A percentile compares a stretch with the other conserved stretches of the same genome.
Conservation (phyloP, 176 grass and related monocot species). For the Puya raimondii region DNA sequence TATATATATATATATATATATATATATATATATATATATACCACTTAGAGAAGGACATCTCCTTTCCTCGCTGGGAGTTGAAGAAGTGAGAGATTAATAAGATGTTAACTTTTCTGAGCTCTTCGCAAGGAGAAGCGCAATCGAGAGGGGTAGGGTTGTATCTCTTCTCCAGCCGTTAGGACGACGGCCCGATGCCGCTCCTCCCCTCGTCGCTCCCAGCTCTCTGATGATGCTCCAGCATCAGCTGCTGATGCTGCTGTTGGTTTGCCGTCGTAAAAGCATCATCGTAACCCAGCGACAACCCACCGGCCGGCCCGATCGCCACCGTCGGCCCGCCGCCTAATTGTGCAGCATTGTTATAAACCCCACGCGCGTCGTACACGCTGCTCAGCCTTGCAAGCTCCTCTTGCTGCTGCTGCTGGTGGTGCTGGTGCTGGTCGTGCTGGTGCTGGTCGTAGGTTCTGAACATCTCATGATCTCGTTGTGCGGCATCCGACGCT, state of each 20-base stretch:
- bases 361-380: slow-evolving; percentile 1
- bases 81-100: background rate
- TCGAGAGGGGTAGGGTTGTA: background rate
- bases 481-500: slow-evolving; percentile 17
- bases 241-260: slow-evolving; percentile 1
- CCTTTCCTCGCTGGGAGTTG: too few species aligned
- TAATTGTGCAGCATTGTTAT: background rate
- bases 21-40: too few species aligned
- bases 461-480: slow-evolving; percentile 31
- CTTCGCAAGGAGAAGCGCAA: background rate
- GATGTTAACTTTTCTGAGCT: background rate
- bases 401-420: slow-evolving; percentile 9
- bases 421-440: too few species aligned
- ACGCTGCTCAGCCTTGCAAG: background rate
- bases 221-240: slow-evolving; percentile 11
- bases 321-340: background rate
- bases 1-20: too few species aligned
- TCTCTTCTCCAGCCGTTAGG: slow-evolving; percentile 5
- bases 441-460: slow-evolving; percentile 12
- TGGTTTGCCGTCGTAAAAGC: slow-evolving; percentile 12
- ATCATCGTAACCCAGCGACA: slow-evolving; percentile 4
- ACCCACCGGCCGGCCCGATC: background rate
- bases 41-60: too few species aligned
- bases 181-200: slow-evolving; percentile 19
- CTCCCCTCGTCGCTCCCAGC: slow-evolving; percentile 23